A percentile compares a stretch with the other conserved stretches of the same genome.
Evolutionary conservation across 2,329 filamentous ascomycete species (phyloP).

Genomic region (Diaporthe batatas): DNA sequence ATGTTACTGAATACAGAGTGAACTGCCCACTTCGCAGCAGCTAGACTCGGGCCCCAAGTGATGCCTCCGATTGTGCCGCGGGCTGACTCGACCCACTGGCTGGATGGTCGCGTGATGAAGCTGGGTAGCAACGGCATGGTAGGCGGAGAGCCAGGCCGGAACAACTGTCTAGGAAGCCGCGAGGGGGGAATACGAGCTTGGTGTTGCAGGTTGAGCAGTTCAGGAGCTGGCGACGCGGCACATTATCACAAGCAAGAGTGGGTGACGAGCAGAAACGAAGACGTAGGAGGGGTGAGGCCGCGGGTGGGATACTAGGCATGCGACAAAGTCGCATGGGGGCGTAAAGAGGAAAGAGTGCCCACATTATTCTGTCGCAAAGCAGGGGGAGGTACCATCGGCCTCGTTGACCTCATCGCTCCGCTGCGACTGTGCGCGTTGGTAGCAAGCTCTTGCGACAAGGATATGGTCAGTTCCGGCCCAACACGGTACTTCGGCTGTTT

Average conservation of each 20-base stretch:
- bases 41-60: slow-evolving; percentile 62
- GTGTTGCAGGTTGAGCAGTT: neutral
- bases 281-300: neutral
- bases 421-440: slow-evolving; percentile 30
- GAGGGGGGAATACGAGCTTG: neutral
- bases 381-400: slow-evolving; percentile 33
- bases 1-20: slow-evolving; percentile 61
- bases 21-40: slow-evolving; percentile 61
- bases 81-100: slow-evolving; percentile 55
- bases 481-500: slow-evolving; percentile 26
- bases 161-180: slow-evolving; percentile 7
- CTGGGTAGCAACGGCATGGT: slow-evolving; percentile 53
- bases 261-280: neutral
- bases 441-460: slow-evolving; percentile 32
- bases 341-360: slow-evolving; percentile 23
- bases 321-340: slow-evolving; percentile 27
- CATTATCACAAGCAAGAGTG: slow-evolving; percentile 30
- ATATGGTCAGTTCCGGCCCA: slow-evolving; percentile 25
- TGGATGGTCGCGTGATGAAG: slow-evolving; percentile 55
- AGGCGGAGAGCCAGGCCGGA: neutral
- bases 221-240: slow-evolving; percentile 23
- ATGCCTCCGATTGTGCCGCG: slow-evolving; percentile 59
- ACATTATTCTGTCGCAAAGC: slow-evolving; percentile 29
- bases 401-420: slow-evolving; percentile 32
- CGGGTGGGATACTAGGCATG: slow-evolving; percentile 8